Evolutionary conservation across 257 asterid genomes (phyloP).

Genomic region (Verbena officinalis): DNA sequence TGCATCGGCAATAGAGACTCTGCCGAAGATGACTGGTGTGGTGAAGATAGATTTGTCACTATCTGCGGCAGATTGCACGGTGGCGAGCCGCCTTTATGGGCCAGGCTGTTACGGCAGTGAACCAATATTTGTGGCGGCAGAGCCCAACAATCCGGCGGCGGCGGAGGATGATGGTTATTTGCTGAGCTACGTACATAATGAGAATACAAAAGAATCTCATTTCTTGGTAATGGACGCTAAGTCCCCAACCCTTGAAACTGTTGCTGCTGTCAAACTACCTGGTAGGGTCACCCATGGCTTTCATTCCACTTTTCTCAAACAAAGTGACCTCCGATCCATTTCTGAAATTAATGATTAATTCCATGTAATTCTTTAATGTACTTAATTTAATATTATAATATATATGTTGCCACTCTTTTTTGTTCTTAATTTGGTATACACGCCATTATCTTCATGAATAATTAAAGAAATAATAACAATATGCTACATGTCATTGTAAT

Average conservation of each 20-base stretch:
- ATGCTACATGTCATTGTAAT: too few relatives aligned
- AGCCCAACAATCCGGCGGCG: slow-evolving; percentile 16
- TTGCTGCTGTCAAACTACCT: slow-evolving; percentile 53
- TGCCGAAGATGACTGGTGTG: slow-evolving; percentile 26
- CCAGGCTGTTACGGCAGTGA: slow-evolving; percentile 36
- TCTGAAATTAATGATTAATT: too few relatives aligned
- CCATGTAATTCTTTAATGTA: too few relatives aligned
- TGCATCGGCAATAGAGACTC: slow-evolving; percentile 20
- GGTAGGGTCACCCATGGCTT: slow-evolving; percentile 61
- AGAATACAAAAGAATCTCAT: slow-evolving; percentile 44
- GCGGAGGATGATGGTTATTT: slow-evolving; percentile 67
- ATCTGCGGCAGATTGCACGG: slow-evolving; percentile 19
- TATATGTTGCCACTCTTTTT: too few relatives aligned
- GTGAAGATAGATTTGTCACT: slow-evolving; percentile 32
- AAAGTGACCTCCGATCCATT: slow-evolving; percentile 40
- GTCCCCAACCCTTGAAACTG: slow-evolving; percentile 49
- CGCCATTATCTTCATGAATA: too few relatives aligned
- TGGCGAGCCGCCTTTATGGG: slow-evolving; percentile 31
- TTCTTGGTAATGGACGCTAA: slow-evolving; percentile 65
- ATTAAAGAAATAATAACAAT: too few relatives aligned
- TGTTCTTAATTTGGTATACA: too few relatives aligned
- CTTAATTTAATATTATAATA: too few relatives aligned
- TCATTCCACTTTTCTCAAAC: slow-evolving; percentile 49
- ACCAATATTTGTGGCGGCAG: slow-evolving; percentile 38
- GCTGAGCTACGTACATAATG: slow-evolving; percentile 48